Evolutionary conservation across 768 basidiomycete genomes (phyloP), one percentile per base, ranked within the genome.

Genomic region (Kwoniella heveanensis): DNA sequence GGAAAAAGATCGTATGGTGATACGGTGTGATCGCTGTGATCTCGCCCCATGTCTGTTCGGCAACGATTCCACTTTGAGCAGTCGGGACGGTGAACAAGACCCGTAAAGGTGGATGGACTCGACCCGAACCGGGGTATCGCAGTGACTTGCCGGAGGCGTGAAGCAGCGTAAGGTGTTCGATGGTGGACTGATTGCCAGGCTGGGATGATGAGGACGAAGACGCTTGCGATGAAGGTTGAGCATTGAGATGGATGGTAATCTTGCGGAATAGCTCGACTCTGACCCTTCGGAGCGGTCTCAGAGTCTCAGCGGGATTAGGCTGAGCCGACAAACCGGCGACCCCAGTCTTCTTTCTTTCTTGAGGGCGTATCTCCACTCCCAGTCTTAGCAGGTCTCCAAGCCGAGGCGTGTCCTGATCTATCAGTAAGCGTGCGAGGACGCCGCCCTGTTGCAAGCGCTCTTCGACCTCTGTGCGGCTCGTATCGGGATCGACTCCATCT

Each of bases 121-220:
- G 49, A 85, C 84, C 0, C 4, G 64, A 26, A 24, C 72, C 67
- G 87, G 96, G 92, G 76, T 96, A 92, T 50, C 92, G 88, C 77
- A 92, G 92, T 21, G 91, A 89, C 47, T 92, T 93, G 50, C 95
- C 95, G 15, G 93, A 92, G 7, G 89, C 86, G 13, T 91, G 88
- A 26, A 97, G 82, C 54, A 88, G 83, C 68, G 75, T 64, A 71
- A 72, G 66, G 61, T 72, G 69, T 44, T 60, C 79, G 80, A 21
- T 66, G 70, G 50, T 81, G 81, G 50, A 72, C 26, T 50, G 27
- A 32, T 48, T 15, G 47, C 44, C 49, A 19, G 44, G 1, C 5
- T 56, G 36, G 21, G 59, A 21, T 6, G 65, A 37, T 10, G 66
- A 13, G 25, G 60, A 32, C 15, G 60, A 61, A 0, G 49, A 57